Conservation (phyloP, 2,329 filamentous ascomycete species). For the Colletotrichum falcatum region DNA sequence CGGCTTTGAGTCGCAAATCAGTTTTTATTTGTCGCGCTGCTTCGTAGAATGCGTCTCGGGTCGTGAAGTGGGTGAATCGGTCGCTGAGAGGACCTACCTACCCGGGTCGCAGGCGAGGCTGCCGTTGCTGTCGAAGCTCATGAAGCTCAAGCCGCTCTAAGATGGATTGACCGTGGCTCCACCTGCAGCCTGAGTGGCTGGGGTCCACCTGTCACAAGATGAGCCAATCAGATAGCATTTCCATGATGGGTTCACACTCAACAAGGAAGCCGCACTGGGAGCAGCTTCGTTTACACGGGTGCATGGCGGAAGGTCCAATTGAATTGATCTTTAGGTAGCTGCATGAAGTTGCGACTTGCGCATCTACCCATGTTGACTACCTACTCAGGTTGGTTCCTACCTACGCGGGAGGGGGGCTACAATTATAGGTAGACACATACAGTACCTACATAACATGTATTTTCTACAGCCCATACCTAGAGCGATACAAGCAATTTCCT, state of each 20-base stretch:
- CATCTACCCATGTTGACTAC: no score
- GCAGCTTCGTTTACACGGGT: slow-evolving; percentile 15
- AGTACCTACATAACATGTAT: no score
- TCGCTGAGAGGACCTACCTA: slow-evolving; percentile 33
- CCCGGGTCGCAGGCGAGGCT: slow-evolving; percentile 35
- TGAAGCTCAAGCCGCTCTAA: slow-evolving; percentile 33
- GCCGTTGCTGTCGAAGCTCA: slow-evolving; percentile 36
- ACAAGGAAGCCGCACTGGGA: not conserved
- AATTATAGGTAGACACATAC: no score
- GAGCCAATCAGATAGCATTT: slow-evolving; percentile 19
- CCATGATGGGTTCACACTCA: not conserved
- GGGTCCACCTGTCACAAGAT: not conserved
- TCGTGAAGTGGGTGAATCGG: not conserved
- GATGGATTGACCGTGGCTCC: slow-evolving; percentile 25
- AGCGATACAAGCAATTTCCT: no score
- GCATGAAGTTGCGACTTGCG: no score
- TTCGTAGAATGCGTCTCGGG: not conserved
- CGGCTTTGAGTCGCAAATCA: not conserved
- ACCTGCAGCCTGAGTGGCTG: slow-evolving; percentile 39
- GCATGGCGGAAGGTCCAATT: not conserved
- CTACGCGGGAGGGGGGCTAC: no score
- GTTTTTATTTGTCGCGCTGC: slow-evolving; percentile 13
- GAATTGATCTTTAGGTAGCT: not conserved
- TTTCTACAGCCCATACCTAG: no score
- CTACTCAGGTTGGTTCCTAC: no score